Base-by-base conservation (phyloP, 2,329 filamentous ascomycete species). In the Aspergillus novofumigatus region DNA sequence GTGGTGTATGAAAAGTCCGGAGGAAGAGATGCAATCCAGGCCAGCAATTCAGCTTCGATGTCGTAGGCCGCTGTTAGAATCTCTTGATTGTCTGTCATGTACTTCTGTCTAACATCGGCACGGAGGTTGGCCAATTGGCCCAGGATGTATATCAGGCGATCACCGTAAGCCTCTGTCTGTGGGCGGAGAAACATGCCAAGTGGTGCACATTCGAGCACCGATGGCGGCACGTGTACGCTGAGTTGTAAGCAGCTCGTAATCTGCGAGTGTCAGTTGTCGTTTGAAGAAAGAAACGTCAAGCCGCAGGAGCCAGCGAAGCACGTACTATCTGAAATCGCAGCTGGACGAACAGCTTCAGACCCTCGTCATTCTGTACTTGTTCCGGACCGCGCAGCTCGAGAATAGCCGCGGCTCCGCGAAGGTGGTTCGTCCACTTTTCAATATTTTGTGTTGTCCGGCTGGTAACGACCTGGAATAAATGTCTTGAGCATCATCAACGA, bases 391-490 rank as follows among this genome's bases (percentile, higher is more conserved):
- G 68, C 44, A 77, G 52, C 56, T 79, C 78, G 20, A 86, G 72
- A n/a, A 88, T 70, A 10, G 85, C 83, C 48, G 82, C 77, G 2
- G 83, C 84, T 1, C 85, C 85, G 63, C 81, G 77, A 49, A 86
- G 79, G 66, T 88, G 85, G 5, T 80, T 80, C 53, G 79, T 80
- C 60, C 84, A 85, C 21, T 78, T 78, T 17, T 78, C 72, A 21
- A 81, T 76, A 25, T 79, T 77, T 53, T 78, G 68, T 38, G 76
- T 74, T 3, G 77, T 76, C 38, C 80, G 69, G 57, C 71, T 71
- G 7, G 72, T 74, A 20, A 76, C 64, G 28, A 75, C 62, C 74
- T 76, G 23, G n/a, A 23, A n/a, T 23, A 25, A 10, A 17, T 28
- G 11, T 20, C 35, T 42, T 42, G 4, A 50, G n/a, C n/a, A 17